Base-by-base conservation (phyloP, 495 filamentous ascomycete genomes). In the Penicillium canariense region DNA sequence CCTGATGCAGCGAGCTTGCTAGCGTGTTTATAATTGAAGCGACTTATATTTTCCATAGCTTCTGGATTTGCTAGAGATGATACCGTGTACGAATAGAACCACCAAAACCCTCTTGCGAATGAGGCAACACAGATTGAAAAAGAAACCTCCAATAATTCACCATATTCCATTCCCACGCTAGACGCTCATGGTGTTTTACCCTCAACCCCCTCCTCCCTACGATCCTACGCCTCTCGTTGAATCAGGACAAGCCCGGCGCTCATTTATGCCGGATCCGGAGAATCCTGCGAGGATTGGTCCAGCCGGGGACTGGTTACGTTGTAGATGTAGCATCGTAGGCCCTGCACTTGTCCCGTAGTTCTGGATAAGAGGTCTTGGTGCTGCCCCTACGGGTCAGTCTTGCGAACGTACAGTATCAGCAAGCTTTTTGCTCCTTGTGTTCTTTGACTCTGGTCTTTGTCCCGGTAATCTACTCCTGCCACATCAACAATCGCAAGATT, bases 381-480 rank as follows among this genome's bases (percentile, higher is more conserved):
- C n/a, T n/a, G n/a, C n/a, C n/a, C n/a, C n/a, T n/a, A n/a, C n/a
- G n/a, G n/a, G n/a, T n/a, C n/a, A n/a, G n/a, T n/a, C n/a, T n/a
- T n/a, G n/a, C n/a, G n/a, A n/a, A n/a, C n/a, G n/a, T n/a, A n/a
- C n/a, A n/a, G n/a, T n/a, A n/a, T n/a, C n/a, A n/a, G n/a, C n/a
- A n/a, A n/a, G n/a, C n/a, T n/a, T n/a, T n/a, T n/a, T n/a, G n/a
- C n/a, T n/a, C 14, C 49, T 18, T 49, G 55, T 71, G 25, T 73
- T 76, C 74, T 48, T 72, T 84, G 57, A 85, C 85, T 58, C 59
- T 74, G 20, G 40, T 53, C 14, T 80, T 78, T 62, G 58, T 77
- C 2, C 72, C 73, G 42, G 65, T 71, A 46, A 54, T 58, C 36
- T 18, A 53, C 17, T 17, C 2, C 43, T 45, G 30, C 36, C 14